Evolutionary conservation across 208 protist species (phyloP), one percentile per base, ranked within the genome.

Genomic region (Tritrichomonas foetus): DNA sequence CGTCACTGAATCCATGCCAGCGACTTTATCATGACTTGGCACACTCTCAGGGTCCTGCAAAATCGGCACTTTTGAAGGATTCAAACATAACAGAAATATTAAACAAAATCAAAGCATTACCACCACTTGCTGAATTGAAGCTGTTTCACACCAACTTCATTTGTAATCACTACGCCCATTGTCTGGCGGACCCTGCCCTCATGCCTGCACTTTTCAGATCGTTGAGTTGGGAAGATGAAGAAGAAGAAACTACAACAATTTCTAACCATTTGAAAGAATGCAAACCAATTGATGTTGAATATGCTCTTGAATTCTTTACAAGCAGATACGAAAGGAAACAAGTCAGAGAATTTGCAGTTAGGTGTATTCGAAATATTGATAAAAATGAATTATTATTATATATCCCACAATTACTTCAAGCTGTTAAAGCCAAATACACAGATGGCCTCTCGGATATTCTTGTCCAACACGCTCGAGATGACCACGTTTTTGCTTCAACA

Each of bases 241-340:
- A 89, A 39, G 78, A 89, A 89, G 36, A 27, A 13, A 5, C 25
- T 69, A 33, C 14, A 33, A n/a, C 33, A 22, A 89, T 89, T 49
- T 27, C 47, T 39, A 30, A 89, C 25, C 41, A 44, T 8, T 47
- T 89, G 14, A 89, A 89, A 39, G 47, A 44, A 1, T 22, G 78
- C 1, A 20, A 89, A 89, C 78, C 78, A 20, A 53, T 89, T 36
- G 78, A 89, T 53, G 27, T 89, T 57, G 78, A 89, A 89, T 89
- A 89, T 50, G 78, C 78, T 39, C 78, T 89, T 30, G 78, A 89
- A 16, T 89, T 89, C 16, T 89, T 89, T 27, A 89, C 78, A 9
- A 27, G 16, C 20, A 25, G 78, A 33, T 89, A 89, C n/a, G 47
- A 89, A n/a, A 53, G 25, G 8, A 3, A 53, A 57, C 41, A 25